phyloP scores from a whole-genome alignment of 2,329 filamentous ascomycete species.

The Alternaria sp. region DNA sequence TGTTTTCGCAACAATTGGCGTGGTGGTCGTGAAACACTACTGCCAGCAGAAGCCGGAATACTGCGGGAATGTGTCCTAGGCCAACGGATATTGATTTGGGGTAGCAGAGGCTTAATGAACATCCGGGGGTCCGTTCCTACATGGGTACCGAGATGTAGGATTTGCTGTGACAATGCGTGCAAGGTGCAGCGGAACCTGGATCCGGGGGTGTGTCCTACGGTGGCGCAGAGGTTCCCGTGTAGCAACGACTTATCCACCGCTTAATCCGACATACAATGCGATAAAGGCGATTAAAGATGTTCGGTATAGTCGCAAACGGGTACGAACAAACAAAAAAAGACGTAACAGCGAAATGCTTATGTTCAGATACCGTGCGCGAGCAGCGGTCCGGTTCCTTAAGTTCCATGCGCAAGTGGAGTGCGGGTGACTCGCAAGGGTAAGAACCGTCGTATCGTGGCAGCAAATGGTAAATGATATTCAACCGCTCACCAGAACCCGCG shows the following conservation, averaged over 20 bases:
- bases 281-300: conserved; percentile 6
- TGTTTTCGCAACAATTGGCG: conserved; percentile 14
- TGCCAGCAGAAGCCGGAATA: conserved; percentile 45
- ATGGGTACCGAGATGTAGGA: conserved; percentile 35
- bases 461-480: conserved; percentile 46
- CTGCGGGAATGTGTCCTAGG: conserved; percentile 24
- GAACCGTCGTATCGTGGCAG: conserved; percentile 37
- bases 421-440: conserved; percentile 41
- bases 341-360: conserved; percentile 10
- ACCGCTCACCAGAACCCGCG: conserved; percentile 41
- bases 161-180: conserved; percentile 42
- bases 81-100: conserved; percentile 18
- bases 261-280: conserved; percentile 17
- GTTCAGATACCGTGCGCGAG: conserved; percentile 37
- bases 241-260: conserved; percentile 31
- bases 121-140: conserved; percentile 36
- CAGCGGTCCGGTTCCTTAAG: conserved; percentile 42
- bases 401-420: conserved; percentile 38
- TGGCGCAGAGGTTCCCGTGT: conserved; percentile 30
- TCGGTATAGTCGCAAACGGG: conserved; percentile 13
- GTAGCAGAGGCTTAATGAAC: conserved; percentile 29
- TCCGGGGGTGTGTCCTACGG: conserved; percentile 26
- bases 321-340: conserved; percentile 8
- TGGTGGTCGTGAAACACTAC: conserved; percentile 35
- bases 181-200: conserved; percentile 33